Evolutionary conservation across 768 basidiomycete species (phyloP).

Genomic region (Pisolithus tinctorius): DNA sequence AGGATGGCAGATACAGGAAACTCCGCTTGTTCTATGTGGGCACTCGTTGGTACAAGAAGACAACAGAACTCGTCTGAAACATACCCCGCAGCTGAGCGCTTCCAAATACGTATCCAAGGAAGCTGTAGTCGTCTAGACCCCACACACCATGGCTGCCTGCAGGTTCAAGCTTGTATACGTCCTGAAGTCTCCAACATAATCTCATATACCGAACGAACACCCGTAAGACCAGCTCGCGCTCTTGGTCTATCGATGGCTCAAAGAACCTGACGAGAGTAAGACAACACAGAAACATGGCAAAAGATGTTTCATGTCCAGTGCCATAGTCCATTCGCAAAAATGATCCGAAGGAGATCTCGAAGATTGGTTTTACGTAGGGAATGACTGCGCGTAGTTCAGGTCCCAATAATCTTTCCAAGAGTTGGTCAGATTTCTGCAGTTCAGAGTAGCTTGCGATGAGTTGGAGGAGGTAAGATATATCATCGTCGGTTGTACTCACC

Average conservation of each 20-base stretch:
- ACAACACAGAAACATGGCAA: slow-evolving; percentile 69
- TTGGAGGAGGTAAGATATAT: background rate
- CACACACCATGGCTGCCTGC: slow-evolving; percentile 98
- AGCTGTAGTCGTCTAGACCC: slow-evolving; percentile 91
- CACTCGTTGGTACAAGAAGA: slow-evolving; percentile 2
- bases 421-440: slow-evolving; percentile 44
- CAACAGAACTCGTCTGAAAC: slow-evolving; percentile 8
- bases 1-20: slow-evolving; percentile 64
- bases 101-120: slow-evolving; percentile 87
- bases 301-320: slow-evolving; percentile 91
- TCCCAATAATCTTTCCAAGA: slow-evolving; percentile 46
- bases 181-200: slow-evolving; percentile 82
- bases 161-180: slow-evolving; percentile 85
- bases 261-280: slow-evolving; percentile 66
- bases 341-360: slow-evolving; percentile 83
- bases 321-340: slow-evolving; percentile 93
- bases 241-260: slow-evolving; percentile 50
- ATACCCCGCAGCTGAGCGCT: slow-evolving; percentile 81
- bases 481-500: slow-evolving; percentile 31
- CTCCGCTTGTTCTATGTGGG: slow-evolving; percentile 46
- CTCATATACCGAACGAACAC: slow-evolving; percentile 73
- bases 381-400: slow-evolving; percentile 36
- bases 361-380: slow-evolving; percentile 69
- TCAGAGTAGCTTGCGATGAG: background rate
- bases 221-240: slow-evolving; percentile 50